These are phyloP conservation scores for Hortiboletus flavorubellus DNA, from an alignment of 768 basidiomycete species.

Conservation along the genomic window DNA sequence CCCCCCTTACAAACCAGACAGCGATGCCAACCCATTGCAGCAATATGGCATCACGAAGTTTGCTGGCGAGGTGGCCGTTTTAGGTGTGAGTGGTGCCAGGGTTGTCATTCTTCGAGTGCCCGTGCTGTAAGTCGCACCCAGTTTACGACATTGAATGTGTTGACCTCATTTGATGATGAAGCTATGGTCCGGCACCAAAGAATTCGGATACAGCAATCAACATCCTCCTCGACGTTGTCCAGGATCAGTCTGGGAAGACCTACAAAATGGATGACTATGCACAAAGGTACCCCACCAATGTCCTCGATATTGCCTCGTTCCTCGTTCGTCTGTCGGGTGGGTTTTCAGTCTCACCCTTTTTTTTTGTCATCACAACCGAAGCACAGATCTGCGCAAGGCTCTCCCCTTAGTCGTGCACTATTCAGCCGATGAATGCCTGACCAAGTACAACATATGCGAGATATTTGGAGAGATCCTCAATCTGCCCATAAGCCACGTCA, in stretches of 20 bases:
- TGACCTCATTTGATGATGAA: conserved; percentile 30
- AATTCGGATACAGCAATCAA: conserved; percentile 91
- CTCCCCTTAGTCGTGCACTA: conserved; percentile 72
- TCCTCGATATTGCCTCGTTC: conserved; percentile 82
- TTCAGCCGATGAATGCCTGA: conserved; percentile 75
- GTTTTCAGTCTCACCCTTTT: conserved; percentile 14
- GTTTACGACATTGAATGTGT: neutral
- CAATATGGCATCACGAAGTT: conserved; percentile 85
- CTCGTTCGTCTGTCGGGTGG: conserved; percentile 72
- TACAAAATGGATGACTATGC: conserved; percentile 98
- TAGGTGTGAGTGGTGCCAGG: conserved; percentile 54
- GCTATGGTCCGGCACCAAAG: conserved; percentile 82
- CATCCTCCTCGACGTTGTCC: conserved; percentile 79
- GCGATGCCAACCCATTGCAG: conserved; percentile 79
- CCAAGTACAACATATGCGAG: conserved; percentile 91
- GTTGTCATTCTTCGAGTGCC: conserved; percentile 83
- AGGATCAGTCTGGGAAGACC: conserved; percentile 79
- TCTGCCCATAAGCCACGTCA: conserved; percentile 71
- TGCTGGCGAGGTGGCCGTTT: conserved; percentile 79
- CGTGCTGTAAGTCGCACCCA: conserved; percentile 57
- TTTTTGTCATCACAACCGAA: neutral
- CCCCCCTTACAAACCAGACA: conserved; percentile 80
- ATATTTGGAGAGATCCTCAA: conserved; percentile 69
- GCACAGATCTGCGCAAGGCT: conserved; percentile 32
- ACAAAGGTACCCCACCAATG: conserved; percentile 89